phyloP scores from a whole-genome alignment of 1,284 basidiomycete species.

The Pseudozyma flocculosa region DNA sequence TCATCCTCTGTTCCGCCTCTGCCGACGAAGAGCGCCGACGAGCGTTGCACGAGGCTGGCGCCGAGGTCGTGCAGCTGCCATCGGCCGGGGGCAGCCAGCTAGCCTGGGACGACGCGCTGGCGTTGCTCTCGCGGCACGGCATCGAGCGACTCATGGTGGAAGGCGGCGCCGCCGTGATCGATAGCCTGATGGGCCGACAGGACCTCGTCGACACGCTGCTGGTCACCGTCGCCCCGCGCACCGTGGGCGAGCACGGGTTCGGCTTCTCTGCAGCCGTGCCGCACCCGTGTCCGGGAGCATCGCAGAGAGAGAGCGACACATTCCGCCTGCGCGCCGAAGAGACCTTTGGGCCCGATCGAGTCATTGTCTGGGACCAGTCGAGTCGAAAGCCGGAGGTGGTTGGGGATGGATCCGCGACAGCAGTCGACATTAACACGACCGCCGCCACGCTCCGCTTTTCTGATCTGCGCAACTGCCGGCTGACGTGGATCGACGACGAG shows the following conservation, averaged over 20 bases:
- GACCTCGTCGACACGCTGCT: conserved; percentile 22
- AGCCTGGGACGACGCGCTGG: conserved; percentile 28
- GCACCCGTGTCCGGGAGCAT: background rate
- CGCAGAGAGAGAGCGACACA: background rate
- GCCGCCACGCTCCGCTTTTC: background rate
- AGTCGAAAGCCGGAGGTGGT: too few relatives aligned
- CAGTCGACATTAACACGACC: too few relatives aligned
- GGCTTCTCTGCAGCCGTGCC: conserved; percentile 15
- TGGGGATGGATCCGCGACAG: too few relatives aligned
- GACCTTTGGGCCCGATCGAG: conserved; percentile 20
- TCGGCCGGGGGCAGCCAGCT: conserved; percentile 20
- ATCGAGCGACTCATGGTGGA: conserved; percentile 88
- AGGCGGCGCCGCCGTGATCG: conserved; percentile 82
- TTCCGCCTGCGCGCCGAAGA: background rate
- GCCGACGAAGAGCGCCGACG: conserved; percentile 25
- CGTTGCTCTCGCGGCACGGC: conserved; percentile 55
- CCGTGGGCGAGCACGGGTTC: conserved; percentile 13
- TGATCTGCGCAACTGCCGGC: background rate
- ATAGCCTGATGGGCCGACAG: conserved; percentile 64
- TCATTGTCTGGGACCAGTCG: conserved; percentile 17
- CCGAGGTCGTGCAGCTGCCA: conserved; percentile 54
- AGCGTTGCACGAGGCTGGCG: conserved; percentile 57
- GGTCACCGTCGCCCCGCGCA: conserved; percentile 20
- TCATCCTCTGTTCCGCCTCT: conserved; percentile 65
- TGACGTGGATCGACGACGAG: background rate